Evolutionary conservation across 352 stramenopile species (phyloP).

Genomic region (Pythium myriotylum): DNA sequence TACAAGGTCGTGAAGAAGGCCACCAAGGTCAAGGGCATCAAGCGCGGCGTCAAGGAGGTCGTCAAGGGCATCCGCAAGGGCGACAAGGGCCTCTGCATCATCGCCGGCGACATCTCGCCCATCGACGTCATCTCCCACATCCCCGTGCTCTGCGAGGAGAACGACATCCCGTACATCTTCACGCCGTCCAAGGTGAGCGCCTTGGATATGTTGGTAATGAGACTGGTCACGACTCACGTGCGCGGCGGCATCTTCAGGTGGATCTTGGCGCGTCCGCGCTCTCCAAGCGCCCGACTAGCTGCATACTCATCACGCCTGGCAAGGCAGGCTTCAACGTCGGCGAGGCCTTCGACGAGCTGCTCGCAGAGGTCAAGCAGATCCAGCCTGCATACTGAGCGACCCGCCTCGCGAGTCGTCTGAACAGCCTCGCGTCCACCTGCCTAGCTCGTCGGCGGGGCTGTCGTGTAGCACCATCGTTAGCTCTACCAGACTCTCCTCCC

Average conservation of each 20-base stretch:
- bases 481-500: conserved; percentile 1
- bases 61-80: conserved; percentile 98
- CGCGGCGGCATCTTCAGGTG: conserved; percentile 60
- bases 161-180: conserved; percentile 99
- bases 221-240: no score
- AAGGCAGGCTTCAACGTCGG: conserved; percentile 91
- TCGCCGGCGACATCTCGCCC: conserved; percentile 99
- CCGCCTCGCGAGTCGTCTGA: background rate
- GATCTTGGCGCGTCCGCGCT: conserved; percentile 95
- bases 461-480: conserved; percentile 9
- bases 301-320: conserved; percentile 95
- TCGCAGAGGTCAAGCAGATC: conserved; percentile 89
- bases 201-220: no score
- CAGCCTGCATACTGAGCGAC: conserved; percentile 76
- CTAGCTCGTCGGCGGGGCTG: background rate
- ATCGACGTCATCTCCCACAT: conserved; percentile 99
- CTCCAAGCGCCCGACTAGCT: conserved; percentile 98
- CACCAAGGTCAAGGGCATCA: conserved; percentile 95
- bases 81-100: conserved; percentile 97
- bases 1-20: conserved; percentile 97
- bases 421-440: background rate
- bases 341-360: conserved; percentile 90
- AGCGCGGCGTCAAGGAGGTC: conserved; percentile 99
- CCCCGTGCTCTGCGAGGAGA: conserved; percentile 98
- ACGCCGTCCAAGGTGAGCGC: conserved; percentile 93